Base-by-base conservation (phyloP, 2,329 filamentous ascomycete genomes). In the Ophiosphaerella narmari region DNA sequence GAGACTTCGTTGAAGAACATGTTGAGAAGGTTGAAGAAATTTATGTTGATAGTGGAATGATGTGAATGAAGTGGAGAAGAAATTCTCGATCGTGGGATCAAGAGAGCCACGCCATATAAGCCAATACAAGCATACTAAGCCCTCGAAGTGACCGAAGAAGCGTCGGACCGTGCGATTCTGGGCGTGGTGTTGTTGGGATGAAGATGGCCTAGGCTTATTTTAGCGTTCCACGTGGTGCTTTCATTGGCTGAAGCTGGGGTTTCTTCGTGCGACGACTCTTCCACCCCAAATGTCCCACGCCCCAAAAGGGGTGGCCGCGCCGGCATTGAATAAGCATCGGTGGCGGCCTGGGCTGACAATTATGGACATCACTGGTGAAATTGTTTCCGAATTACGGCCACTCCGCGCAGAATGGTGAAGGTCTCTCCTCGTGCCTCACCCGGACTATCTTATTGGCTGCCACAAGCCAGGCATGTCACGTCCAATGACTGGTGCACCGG, bases 341-440 rank as follows among this genome's bases (percentile, higher is more conserved):
- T 48, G 35, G 44, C 43, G 51, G 51, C 42, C 51, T 51, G 49
- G 57, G 49, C 49, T 50, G 39, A 33, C 23, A 33, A 9, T 35
- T 14, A 38, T 38, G 50, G 31, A 11, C 5, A 18, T 43, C 39
- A 43, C 37, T 47, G 42, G 43, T 21, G 16, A 39, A 21, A 16
- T 13, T 18, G 12, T 13, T 18, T 34, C 16, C 38, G 21, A 24
- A 34, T n/a, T 11, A 32, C 42, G 41, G 47, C 31, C 21, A 35
- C 14, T 45, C 41, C 42, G 47, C 33, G 24, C 24, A 14, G 39
- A n/a, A 24, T 42, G 32, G 12, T 36, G 39, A 41, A 50, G 38
- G 46, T 26, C 33, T 41, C 31, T 14, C 44, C 35, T 32, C 44
- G 44, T 47, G 44, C 38, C 23, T 47, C 44, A 24, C 12, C 8